Base-by-base conservation (phyloP, 2,329 filamentous ascomycete species). In the Calonectria honghensis region DNA sequence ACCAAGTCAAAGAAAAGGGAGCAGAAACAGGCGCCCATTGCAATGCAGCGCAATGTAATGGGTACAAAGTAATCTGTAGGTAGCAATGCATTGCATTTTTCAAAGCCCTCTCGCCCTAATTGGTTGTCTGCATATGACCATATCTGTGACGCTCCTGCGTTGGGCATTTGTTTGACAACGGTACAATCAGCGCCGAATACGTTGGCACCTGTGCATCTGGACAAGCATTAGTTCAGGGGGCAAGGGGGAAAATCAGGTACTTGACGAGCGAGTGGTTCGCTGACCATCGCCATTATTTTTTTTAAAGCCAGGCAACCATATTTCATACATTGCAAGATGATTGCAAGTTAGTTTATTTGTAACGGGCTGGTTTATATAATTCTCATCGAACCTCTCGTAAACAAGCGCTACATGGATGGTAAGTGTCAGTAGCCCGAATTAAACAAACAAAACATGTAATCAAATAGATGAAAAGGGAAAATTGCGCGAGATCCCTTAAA, bases 101-200 rank as follows among this genome's bases (percentile, higher is more conserved):
- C 37, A 39, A 61, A 32, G 27, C 31, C 20, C 29, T 32, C 18
- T 32, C 52, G 31, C 52, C 51, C 35, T 24, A 24, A 27, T 63
- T 29, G 14, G 7, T 37, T 52, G 39, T 54, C 32, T 68, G 52
- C 64, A 63, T 63, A 65, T 63, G 64, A 70, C 68, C 48, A 45
- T 27, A 48, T 61, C 61, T 67, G 70, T 75, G 69, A 73, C 67
- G 68, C 68, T 76, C 71, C 54, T 76, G 73, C 70, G 68, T 69
- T 39, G 71, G 70, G 76, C 73, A 54, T 74, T 63, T 73, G 73
- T 66, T 57, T 73, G 51, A 32, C 41, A 45, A 65, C 27, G 20
- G 39, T 27, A 39, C 27, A 61, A 29, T 24, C 39, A 14, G 16
- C 9, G 39, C 39, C 39, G 37, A 24, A 20, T 39, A 27, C 24